Evolutionary conservation across 2,329 filamentous ascomycete genomes (phyloP).

Genomic region (Pyricularia sp.): DNA sequence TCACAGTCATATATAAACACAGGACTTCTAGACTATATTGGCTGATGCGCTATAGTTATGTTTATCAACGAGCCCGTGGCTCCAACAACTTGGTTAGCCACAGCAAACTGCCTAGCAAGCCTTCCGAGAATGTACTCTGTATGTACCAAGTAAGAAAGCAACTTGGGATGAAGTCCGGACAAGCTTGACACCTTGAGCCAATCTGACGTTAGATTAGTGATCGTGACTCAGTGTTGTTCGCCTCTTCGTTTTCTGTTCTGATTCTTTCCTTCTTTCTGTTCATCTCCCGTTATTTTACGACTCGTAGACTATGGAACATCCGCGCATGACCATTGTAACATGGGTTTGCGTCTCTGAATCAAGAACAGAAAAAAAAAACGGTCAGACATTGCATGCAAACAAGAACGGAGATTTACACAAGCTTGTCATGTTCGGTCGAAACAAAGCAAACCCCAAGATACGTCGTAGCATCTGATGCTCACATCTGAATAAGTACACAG

Average conservation of each 20-base stretch:
- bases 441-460: neutral
- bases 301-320: too few species aligned
- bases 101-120: neutral
- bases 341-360: neutral
- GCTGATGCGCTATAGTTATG: neutral
- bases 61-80: neutral
- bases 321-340: too few species aligned
- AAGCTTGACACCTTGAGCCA: neutral
- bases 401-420: too few species aligned
- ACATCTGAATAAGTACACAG: neutral
- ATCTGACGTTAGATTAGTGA: neutral
- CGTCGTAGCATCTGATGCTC: neutral
- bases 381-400: too few species aligned
- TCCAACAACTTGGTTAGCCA: neutral
- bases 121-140: too few species aligned
- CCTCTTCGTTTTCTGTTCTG: neutral
- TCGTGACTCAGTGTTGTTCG: neutral
- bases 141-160: neutral
- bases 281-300: neutral
- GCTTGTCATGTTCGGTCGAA: neutral
- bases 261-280: neutral
- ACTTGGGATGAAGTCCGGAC: neutral
- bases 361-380: neutral
- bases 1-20: neutral
- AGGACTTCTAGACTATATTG: neutral